Evolutionary conservation across 2,329 filamentous ascomycete species (phyloP).

Genomic region (Claviceps sp.): DNA sequence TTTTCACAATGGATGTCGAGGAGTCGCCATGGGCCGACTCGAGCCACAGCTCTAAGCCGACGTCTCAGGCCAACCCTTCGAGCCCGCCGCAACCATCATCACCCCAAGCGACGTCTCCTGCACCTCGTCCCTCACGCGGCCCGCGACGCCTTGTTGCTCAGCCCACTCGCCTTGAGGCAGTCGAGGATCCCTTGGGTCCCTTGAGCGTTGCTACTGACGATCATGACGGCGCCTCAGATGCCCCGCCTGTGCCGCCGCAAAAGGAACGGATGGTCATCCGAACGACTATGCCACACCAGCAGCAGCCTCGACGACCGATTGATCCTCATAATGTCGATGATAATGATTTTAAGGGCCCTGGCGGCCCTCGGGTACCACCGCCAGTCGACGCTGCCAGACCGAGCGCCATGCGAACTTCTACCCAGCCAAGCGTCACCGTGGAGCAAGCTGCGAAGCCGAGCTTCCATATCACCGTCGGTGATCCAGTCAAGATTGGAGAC

Average conservation of each 20-base stretch:
- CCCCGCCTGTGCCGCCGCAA: conserved; percentile 55
- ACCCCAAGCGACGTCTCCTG: conserved; percentile 10
- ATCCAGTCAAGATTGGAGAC: conserved; percentile 96
- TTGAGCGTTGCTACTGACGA: conserved; percentile 51
- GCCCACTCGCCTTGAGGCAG: conserved; percentile 64
- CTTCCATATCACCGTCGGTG: conserved; percentile 84
- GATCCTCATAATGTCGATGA: conserved; percentile 57
- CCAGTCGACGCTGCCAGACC: conserved; percentile 46
- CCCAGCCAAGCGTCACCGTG: conserved; percentile 69
- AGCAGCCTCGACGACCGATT: conserved; percentile 29
- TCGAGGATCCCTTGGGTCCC: conserved; percentile 65
- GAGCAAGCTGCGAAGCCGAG: conserved; percentile 88
- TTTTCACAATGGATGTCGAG: conserved; percentile 32
- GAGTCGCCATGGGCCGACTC: conserved; percentile 43
- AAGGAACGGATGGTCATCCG: conserved; percentile 53
- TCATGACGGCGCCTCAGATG: conserved; percentile 25
- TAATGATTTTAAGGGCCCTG: conserved; percentile 46
- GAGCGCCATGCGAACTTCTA: conserved; percentile 37
- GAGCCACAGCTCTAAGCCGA: conserved; percentile 16
- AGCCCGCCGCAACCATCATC: conserved; percentile 16
- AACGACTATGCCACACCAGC: conserved; percentile 38
- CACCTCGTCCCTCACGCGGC: conserved; percentile 31
- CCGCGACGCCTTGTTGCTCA: conserved; percentile 57
- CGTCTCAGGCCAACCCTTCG: conserved; percentile 20
- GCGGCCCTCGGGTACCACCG: conserved; percentile 50